phyloP scores from a whole-genome alignment of 495 filamentous ascomycete species.

The Daldinia vernicosa region DNA sequence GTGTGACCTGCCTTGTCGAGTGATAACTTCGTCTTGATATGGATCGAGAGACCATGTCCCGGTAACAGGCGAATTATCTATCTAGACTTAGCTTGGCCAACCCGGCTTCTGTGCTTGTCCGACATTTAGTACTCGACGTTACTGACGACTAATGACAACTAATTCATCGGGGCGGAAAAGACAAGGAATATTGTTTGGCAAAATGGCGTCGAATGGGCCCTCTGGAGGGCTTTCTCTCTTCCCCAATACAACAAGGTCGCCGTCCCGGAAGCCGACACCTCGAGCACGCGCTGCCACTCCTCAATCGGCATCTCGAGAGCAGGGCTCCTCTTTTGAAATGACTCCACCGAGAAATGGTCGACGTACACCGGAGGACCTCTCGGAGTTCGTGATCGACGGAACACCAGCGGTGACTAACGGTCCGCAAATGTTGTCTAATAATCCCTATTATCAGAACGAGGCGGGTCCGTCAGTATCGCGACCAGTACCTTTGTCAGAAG shows the following conservation, averaged over 20 bases:
- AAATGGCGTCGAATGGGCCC: conserved; percentile 47
- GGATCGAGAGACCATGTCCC: conserved; percentile 24
- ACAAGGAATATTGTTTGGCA: conserved; percentile 19
- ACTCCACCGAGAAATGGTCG: conserved; percentile 47
- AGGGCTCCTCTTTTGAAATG: conserved; percentile 45
- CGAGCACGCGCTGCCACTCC: conserved; percentile 52
- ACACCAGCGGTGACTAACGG: conserved; percentile 36
- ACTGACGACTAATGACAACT: not conserved
- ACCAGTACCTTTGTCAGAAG: conserved; percentile 47
- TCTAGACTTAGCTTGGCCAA: conserved; percentile 5
- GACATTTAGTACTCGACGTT: conserved; percentile 5
- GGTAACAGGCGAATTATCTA: conserved; percentile 23
- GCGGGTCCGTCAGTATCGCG: conserved; percentile 51
- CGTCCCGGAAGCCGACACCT: conserved; percentile 51
- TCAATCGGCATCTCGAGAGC: conserved; percentile 46
- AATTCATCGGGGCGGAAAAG: conserved; percentile 8
- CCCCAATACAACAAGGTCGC: conserved; percentile 50
- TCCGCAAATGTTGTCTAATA: conserved; percentile 37
- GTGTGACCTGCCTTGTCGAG: conserved; percentile 22
- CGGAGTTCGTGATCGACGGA: conserved; percentile 49
- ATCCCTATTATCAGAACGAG: conserved; percentile 41
- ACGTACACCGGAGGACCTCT: conserved; percentile 47
- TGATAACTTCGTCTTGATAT: conserved; percentile 17
- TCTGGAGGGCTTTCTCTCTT: conserved; percentile 62
- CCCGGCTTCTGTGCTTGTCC: conserved; percentile 15